Evolutionary conservation across 768 basidiomycete genomes (phyloP).

Genomic region (Lentinula lateritia): DNA sequence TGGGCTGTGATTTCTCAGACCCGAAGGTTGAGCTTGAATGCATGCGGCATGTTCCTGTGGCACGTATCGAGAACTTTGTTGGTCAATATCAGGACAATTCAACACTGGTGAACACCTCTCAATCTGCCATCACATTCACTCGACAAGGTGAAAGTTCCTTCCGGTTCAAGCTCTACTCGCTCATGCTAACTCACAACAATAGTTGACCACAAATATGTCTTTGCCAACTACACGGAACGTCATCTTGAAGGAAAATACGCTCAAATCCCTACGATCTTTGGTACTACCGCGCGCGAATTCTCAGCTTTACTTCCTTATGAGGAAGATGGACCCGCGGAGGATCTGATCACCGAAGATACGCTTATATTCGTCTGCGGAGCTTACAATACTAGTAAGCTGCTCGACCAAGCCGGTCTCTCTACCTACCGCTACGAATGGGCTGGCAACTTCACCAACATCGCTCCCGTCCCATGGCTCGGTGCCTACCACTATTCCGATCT

Average conservation of each 20-base stretch:
- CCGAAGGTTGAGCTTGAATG: slow-evolving; percentile 8
- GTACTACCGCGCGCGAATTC: slow-evolving; percentile 8
- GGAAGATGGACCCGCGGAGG: slow-evolving; percentile 7
- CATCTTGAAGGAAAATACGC: slow-evolving; percentile 4
- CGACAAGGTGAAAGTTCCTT: background rate
- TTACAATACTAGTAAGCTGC: slow-evolving; percentile 5
- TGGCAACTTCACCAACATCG: slow-evolving; percentile 8
- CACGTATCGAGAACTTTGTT: slow-evolving; percentile 9
- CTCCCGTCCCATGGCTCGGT: slow-evolving; percentile 7
- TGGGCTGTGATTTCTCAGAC: slow-evolving; percentile 9
- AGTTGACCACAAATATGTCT: slow-evolving; percentile 7
- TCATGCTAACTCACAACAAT: background rate
- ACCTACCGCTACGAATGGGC: slow-evolving; percentile 11
- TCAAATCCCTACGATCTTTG: slow-evolving; percentile 6
- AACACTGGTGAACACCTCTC: background rate
- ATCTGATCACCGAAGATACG: background rate
- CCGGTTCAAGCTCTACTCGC: background rate
- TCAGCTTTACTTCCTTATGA: slow-evolving; percentile 6
- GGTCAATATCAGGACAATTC: slow-evolving; percentile 9
- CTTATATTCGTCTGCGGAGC: slow-evolving; percentile 4
- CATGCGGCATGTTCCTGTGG: slow-evolving; percentile 7
- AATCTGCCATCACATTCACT: slow-evolving; percentile 5
- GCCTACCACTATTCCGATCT: slow-evolving; percentile 15
- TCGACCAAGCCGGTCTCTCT: slow-evolving; percentile 1
- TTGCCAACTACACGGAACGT: slow-evolving; percentile 8